Conservation (phyloP, 2,329 filamentous ascomycete genomes). For the Spiromastix sp. region DNA sequence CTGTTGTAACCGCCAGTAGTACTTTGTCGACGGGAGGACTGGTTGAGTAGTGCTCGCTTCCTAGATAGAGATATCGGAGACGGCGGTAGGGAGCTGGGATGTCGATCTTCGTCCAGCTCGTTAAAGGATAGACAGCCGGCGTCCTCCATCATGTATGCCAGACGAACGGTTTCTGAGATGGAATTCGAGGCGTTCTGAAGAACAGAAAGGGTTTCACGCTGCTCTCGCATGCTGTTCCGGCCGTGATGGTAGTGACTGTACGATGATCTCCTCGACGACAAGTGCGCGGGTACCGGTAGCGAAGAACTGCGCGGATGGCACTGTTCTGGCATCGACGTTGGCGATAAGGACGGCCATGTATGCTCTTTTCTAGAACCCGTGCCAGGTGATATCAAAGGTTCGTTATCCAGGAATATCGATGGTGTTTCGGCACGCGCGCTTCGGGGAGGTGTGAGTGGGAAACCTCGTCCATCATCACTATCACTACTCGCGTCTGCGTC, state of each 20-base stretch:
- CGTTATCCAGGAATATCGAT: slow-evolving; percentile 7
- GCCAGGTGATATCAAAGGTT: slow-evolving; percentile 1
- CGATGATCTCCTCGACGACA: neutral
- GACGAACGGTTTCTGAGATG: slow-evolving; percentile 27
- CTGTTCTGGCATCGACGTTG: slow-evolving; percentile 5
- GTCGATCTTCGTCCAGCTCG: slow-evolving; percentile 9
- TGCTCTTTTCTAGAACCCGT: neutral
- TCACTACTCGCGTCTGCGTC: slow-evolving; percentile 16
- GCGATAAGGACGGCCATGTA: neutral
- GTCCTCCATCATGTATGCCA: slow-evolving; percentile 23
- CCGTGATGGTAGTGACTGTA: slow-evolving; percentile 11
- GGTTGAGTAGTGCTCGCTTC: neutral
- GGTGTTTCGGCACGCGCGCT: slow-evolving; percentile 13
- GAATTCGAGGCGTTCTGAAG: slow-evolving; percentile 26
- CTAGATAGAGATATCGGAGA: slow-evolving; percentile 1
- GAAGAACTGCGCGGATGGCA: slow-evolving; percentile 1
- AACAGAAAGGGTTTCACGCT: slow-evolving; percentile 30
- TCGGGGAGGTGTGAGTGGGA: slow-evolving; percentile 13
- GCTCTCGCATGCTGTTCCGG: slow-evolving; percentile 20
- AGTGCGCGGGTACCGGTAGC: neutral
- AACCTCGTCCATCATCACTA: slow-evolving; percentile 12
- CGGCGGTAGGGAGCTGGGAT: slow-evolving; percentile 12
- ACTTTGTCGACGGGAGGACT: neutral
- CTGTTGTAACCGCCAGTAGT: neutral
- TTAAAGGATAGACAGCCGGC: slow-evolving; percentile 5